Conservation (phyloP, 2,329 filamentous ascomycete genomes). For the Talaromyces pinophilus region DNA sequence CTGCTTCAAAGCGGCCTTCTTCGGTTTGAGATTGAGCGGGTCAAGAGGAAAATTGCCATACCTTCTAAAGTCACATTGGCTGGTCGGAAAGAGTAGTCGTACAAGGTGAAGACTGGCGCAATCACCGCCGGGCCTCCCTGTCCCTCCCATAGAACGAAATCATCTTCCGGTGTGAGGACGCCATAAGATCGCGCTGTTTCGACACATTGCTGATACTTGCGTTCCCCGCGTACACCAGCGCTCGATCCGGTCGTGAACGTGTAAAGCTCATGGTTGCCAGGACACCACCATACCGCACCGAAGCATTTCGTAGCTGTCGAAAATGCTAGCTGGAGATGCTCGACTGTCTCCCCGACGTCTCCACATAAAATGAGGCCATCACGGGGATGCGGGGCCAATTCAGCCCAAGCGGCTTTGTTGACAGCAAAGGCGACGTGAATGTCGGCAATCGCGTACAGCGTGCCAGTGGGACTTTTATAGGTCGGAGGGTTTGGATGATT, state of each 20-base stretch:
- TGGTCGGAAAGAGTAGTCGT: constrained; percentile 23
- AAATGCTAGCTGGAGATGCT: constrained; percentile 21
- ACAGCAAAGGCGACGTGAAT: constrained; percentile 17
- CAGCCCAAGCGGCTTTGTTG: constrained; percentile 19
- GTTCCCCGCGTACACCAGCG: constrained; percentile 15
- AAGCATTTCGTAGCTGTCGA: constrained; percentile 19
- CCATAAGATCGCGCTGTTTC: constrained; percentile 19
- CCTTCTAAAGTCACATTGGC: constrained; percentile 16
- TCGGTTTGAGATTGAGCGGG: background rate
- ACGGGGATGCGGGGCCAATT: constrained; percentile 22
- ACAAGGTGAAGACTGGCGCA: constrained; percentile 22
- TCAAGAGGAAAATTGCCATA: background rate
- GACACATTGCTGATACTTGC: constrained; percentile 22
- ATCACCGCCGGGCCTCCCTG: constrained; percentile 20
- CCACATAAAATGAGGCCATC: constrained; percentile 22
- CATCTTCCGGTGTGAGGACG: constrained; percentile 21
- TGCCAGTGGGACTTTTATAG: constrained; percentile 12
- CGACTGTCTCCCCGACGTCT: constrained; percentile 21
- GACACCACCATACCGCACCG: constrained; percentile 23
- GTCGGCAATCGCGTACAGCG: constrained; percentile 22
- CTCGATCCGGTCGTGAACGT: constrained; percentile 18
- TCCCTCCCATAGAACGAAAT: constrained; percentile 22
- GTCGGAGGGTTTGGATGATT: background rate
- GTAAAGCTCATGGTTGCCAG: constrained; percentile 23
- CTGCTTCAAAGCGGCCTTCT: background rate